Base-by-base conservation (phyloP, 495 filamentous ascomycete genomes). In the Daldinia vernicosa region DNA sequence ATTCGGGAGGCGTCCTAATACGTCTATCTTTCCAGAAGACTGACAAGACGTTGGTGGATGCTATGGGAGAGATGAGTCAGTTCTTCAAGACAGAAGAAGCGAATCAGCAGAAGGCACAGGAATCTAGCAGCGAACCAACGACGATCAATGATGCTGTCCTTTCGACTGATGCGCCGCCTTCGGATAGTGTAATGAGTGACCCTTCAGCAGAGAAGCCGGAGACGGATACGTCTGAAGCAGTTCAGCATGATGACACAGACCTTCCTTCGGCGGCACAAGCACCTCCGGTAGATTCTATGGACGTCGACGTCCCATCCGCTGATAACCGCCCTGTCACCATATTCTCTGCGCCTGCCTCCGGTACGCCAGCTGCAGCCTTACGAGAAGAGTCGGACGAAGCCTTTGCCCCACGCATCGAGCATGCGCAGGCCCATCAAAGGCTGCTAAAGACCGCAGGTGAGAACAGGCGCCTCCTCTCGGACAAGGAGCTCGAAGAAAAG, bases 331-430 rank as follows among this genome's bases (percentile, higher is more conserved):
- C 87, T 9, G 82, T 96, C 37, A 85, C 87, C 9, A 88, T 98
- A 61, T 98, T 90, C 80, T 84, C 87, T 4, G 89, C 95, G 2
- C 92, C 95, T 1, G 82, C 87, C 27, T 88, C 82, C 53, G 78
- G 84, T 52, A 95, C 89, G 1, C 95, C 92, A n/a, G 85, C 84
- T 19, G 96, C 95, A 35, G 90, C 93, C 30, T 81, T 84, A 62
- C 79, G 82, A 55, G 76, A 83, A 14, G 87, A 89, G 66, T 85
- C 92, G 26, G 92, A 94, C 62, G 84, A 84, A 19, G 92, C 93
- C 70, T 98, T 92, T 77, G 85, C 91, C 26, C 93, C 94, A 1
- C 92, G 91, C 19, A 88, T 97, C 69, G 92, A 91, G 43, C 93
- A 98, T 69, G 92, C 93, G 30, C 91, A 94, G 73, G 81, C 88